Evolutionary conservation across 2,329 filamentous ascomycete species (phyloP).

Genomic region (Penicillium rolfsii): DNA sequence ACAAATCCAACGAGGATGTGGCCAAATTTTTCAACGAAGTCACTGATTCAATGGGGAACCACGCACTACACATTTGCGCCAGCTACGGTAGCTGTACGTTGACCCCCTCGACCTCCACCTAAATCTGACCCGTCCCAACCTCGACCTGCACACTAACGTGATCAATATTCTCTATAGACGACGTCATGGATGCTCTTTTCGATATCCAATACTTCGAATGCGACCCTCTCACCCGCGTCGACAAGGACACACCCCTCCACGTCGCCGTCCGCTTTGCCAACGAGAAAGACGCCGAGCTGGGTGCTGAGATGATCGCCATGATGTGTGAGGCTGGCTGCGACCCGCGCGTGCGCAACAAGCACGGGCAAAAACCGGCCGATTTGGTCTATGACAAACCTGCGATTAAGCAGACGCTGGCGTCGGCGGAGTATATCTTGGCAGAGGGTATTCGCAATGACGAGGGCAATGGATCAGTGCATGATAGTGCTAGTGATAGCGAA

Average conservation of each 20-base stretch:
- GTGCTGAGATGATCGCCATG: constrained; percentile 53
- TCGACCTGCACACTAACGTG: background rate
- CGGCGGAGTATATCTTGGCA: constrained; percentile 52
- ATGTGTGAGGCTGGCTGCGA: constrained; percentile 55
- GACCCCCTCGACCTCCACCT: background rate
- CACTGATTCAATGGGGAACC: constrained; percentile 82
- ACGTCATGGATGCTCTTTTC: constrained; percentile 52
- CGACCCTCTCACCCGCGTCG: constrained; percentile 51
- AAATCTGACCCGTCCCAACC: background rate
- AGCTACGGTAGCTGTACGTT: constrained; percentile 80
- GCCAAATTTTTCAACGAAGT: constrained; percentile 82
- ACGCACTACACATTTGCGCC: constrained; percentile 88
- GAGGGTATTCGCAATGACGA: constrained; percentile 47
- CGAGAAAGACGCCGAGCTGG: constrained; percentile 49
- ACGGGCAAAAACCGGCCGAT: constrained; percentile 51
- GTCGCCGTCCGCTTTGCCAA: constrained; percentile 51
- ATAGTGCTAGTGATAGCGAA: constrained; percentile 49
- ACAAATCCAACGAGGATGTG: constrained; percentile 64
- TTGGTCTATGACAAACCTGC: constrained; percentile 50
- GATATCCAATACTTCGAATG: constrained; percentile 55
- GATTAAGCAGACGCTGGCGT: constrained; percentile 46
- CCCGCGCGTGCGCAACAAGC: constrained; percentile 53
- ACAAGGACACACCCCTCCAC: constrained; percentile 53
- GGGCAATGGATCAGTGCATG: constrained; percentile 41
- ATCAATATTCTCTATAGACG: constrained; percentile 37